phyloP scores from a whole-genome alignment of 176 grass and related monocot genomes.

The Olyra latifolia region DNA sequence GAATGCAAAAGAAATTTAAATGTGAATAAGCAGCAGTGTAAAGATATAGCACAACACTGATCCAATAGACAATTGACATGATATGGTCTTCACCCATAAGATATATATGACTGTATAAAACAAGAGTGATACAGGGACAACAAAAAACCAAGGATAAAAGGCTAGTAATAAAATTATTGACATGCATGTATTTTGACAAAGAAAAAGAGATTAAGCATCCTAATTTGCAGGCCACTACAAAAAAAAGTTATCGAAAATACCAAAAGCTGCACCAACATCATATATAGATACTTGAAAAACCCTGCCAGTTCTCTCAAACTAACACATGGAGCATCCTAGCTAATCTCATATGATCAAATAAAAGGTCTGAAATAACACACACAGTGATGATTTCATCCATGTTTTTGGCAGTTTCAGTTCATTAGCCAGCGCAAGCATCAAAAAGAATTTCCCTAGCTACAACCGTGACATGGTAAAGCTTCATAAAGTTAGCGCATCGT shows the following conservation, averaged over 20 bases:
- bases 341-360: neutral
- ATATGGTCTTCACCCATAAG: neutral
- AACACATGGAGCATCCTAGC: neutral
- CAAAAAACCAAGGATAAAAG: neutral
- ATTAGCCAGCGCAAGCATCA: neutral
- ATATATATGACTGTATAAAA: neutral
- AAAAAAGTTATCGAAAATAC: neutral
- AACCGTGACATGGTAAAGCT: neutral
- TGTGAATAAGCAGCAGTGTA: neutral
- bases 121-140: neutral
- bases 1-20: neutral
- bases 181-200: neutral
- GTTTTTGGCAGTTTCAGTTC: neutral
- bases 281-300: neutral
- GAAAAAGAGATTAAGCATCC: neutral
- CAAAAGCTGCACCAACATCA: neutral
- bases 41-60: neutral
- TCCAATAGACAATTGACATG: neutral
- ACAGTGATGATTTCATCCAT: neutral
- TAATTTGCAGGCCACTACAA: neutral
- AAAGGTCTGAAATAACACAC: neutral
- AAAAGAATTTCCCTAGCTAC: neutral
- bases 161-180: neutral
- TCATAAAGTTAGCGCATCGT: neutral
- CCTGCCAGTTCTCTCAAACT: neutral